phyloP scores from a whole-genome alignment of 2,329 filamentous ascomycete genomes.

The Lachnellula suecica region DNA sequence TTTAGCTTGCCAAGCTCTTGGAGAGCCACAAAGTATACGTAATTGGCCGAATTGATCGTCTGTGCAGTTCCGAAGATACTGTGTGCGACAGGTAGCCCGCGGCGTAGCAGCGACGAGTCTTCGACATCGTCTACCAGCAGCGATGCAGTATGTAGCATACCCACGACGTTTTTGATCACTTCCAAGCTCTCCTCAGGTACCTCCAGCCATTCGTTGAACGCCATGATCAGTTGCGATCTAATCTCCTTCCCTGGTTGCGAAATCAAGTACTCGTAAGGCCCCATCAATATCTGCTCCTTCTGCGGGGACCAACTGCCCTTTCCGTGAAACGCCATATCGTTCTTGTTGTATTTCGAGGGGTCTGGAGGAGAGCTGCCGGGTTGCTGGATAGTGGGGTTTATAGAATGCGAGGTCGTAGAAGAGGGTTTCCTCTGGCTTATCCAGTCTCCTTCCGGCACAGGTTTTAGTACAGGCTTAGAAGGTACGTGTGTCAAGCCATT shows the following conservation, averaged over 20 bases:
- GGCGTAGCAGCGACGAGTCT: constrained; percentile 73
- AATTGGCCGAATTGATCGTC: constrained; percentile 89
- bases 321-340: constrained; percentile 31
- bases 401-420: constrained; percentile 16
- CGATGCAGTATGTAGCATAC: constrained; percentile 84
- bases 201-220: constrained; percentile 79
- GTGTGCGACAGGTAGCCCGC: constrained; percentile 80
- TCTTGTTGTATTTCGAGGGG: constrained; percentile 26
- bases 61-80: constrained; percentile 82
- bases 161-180: constrained; percentile 76
- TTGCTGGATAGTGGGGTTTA: constrained; percentile 26
- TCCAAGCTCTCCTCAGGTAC: constrained; percentile 69
- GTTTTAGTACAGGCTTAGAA: constrained; percentile 43
- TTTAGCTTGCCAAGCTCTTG: constrained; percentile 71
- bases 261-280: constrained; percentile 78
- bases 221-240: constrained; percentile 73
- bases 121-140: constrained; percentile 87
- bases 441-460: constrained; percentile 64
- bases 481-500: constrained; percentile 28
- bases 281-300: constrained; percentile 76
- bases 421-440: constrained; percentile 42
- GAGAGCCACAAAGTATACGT: constrained; percentile 80
- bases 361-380: constrained; percentile 17
- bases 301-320: constrained; percentile 59
- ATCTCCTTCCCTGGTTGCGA: constrained; percentile 84